These are phyloP conservation scores for Penicillium pulvis DNA, from an alignment of 495 filamentous ascomycete genomes.

Conservation along the genomic window DNA sequence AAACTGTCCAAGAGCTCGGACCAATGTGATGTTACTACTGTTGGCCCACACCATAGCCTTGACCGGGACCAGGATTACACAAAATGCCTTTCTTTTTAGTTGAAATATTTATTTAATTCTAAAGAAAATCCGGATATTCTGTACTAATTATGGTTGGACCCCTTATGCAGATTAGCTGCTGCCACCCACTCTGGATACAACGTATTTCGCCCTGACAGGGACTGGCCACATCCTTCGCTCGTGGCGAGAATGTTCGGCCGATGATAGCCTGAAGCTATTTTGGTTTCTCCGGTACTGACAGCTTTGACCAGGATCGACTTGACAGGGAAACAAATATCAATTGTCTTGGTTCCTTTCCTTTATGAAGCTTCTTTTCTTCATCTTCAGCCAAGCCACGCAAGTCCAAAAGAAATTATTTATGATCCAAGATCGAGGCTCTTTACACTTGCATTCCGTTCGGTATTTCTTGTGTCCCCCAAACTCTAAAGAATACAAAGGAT, in stretches of 20 bases:
- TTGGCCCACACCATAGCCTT: not conserved
- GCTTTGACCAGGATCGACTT: conserved; percentile 1
- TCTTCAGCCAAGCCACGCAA: conserved; percentile 18
- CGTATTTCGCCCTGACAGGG: conserved; percentile 38
- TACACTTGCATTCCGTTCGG: conserved; percentile 3
- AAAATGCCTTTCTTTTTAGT: conserved; percentile 2
- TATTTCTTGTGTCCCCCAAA: not conserved
- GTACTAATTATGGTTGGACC: conserved; percentile 30
- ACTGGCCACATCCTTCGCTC: conserved; percentile 35
- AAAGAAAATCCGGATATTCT: conserved; percentile 13
- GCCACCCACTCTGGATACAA: conserved; percentile 34
- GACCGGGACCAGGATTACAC: conserved; percentile 18
- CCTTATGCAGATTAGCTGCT: conserved; percentile 31
- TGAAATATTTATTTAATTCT: not conserved
- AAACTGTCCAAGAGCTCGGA: conserved; percentile 27
- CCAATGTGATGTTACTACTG: conserved; percentile 29
- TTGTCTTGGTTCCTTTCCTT: conserved; percentile 12
- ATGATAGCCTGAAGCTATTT: conserved; percentile 22
- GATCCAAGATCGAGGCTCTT: conserved; percentile 15
- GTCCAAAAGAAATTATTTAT: conserved; percentile 19
- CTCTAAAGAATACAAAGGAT: not conserved
- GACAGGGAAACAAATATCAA: conserved; percentile 21
- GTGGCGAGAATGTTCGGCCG: conserved; percentile 32
- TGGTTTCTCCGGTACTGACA: not conserved
- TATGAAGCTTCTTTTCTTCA: conserved; percentile 5